A percentile compares a stretch with the other conserved stretches of the same genome.
Conservation (phyloP, 2,329 filamentous ascomycete genomes). For the Meredithiella fracta region DNA sequence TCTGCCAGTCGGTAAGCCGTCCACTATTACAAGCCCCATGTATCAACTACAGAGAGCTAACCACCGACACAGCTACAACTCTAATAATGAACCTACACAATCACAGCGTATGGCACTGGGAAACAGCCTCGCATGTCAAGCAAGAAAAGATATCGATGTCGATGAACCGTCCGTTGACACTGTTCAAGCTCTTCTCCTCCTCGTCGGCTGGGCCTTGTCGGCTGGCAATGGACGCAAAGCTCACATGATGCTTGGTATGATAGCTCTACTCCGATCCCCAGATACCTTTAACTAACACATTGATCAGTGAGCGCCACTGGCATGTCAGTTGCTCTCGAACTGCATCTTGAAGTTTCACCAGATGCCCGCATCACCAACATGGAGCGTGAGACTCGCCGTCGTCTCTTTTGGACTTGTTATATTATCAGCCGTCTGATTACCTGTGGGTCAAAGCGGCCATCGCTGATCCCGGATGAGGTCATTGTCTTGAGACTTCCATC, state of each 20-base stretch:
- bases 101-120: slow-evolving; percentile 36
- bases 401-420: slow-evolving; percentile 83
- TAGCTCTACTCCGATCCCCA: background rate
- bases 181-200: slow-evolving; percentile 57
- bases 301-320: slow-evolving; percentile 52
- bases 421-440: slow-evolving; percentile 70
- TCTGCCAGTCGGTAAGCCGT: slow-evolving; percentile 41
- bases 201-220: slow-evolving; percentile 61
- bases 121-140: slow-evolving; percentile 55
- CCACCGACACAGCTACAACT: slow-evolving; percentile 52
- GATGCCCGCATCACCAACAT: slow-evolving; percentile 19
- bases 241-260: slow-evolving; percentile 66
- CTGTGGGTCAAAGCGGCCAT: slow-evolving; percentile 66
- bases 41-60: slow-evolving; percentile 6
- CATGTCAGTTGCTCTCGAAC: slow-evolving; percentile 68
- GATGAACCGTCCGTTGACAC: slow-evolving; percentile 70
- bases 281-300: slow-evolving; percentile 21
- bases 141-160: slow-evolving; percentile 54
- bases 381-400: slow-evolving; percentile 59
- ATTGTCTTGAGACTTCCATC: slow-evolving; percentile 61
- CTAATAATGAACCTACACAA: slow-evolving; percentile 38
- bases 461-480: slow-evolving; percentile 54
- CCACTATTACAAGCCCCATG: slow-evolving; percentile 12
- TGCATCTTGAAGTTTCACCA: slow-evolving; percentile 60
- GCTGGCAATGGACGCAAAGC: slow-evolving; percentile 68